These are phyloP conservation scores for Mucor lusitanicus DNA, from an alignment of 371 early-diverging fungal species.

Conservation along the genomic window DNA sequence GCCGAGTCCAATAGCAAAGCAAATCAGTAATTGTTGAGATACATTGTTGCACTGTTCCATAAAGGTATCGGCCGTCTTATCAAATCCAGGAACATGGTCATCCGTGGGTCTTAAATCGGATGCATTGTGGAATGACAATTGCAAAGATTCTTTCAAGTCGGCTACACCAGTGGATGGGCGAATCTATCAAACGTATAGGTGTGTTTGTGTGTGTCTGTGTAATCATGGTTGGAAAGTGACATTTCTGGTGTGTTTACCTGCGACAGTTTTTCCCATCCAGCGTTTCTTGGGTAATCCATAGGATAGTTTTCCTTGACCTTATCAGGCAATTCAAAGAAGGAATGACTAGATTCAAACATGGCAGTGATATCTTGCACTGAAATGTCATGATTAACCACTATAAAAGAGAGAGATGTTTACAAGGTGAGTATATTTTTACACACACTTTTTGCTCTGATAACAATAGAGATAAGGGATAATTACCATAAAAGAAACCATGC, in stretches of 20 bases:
- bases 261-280: slow-evolving; percentile 28
- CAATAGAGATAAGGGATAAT: neutral
- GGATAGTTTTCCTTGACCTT: slow-evolving; percentile 19
- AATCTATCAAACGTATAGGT: neutral
- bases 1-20: slow-evolving; percentile 24
- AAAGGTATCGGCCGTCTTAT: slow-evolving; percentile 8
- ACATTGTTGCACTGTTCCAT: slow-evolving; percentile 23
- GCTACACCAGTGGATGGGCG: slow-evolving; percentile 19
- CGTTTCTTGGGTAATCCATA: slow-evolving; percentile 22
- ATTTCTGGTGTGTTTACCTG: slow-evolving; percentile 14
- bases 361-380: slow-evolving; percentile 8
- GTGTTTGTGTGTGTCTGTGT: neutral
- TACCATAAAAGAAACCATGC: slow-evolving; percentile 35
- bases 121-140: slow-evolving; percentile 19
- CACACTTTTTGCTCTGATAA: neutral
- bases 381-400: slow-evolving; percentile 26
- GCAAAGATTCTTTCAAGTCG: slow-evolving; percentile 22
- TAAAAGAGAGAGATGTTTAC: neutral
- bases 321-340: slow-evolving; percentile 25
- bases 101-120: slow-evolving; percentile 18
- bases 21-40: slow-evolving; percentile 23
- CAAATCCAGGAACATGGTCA: slow-evolving; percentile 19
- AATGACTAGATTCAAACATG: slow-evolving; percentile 22
- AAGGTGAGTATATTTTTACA: neutral
- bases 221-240: neutral